These are phyloP conservation scores for Sarocladium oryzae DNA, from an alignment of 2,329 filamentous ascomycete genomes.

Conservation along the genomic window DNA sequence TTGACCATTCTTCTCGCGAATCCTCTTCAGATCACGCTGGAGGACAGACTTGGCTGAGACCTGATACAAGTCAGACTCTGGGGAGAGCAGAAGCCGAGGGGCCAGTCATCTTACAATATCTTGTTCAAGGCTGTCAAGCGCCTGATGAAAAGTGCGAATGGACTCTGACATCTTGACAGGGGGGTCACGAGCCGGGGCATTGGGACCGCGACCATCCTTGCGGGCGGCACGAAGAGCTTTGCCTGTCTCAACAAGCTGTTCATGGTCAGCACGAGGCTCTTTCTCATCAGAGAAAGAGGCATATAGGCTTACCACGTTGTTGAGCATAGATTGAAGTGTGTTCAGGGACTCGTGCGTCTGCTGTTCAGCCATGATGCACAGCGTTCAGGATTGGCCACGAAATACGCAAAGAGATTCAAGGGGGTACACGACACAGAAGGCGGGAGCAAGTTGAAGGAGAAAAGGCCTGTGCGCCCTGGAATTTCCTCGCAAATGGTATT, in stretches of 20 bases:
- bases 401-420: background rate
- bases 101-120: slow-evolving; percentile 56
- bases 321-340: slow-evolving; percentile 45
- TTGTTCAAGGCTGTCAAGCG: slow-evolving; percentile 49
- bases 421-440: no score
- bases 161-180: slow-evolving; percentile 39
- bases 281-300: slow-evolving; percentile 9
- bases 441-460: background rate
- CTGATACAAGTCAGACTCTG: background rate
- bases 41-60: slow-evolving; percentile 48
- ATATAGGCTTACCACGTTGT: slow-evolving; percentile 43
- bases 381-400: background rate
- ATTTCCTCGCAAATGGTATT: background rate
- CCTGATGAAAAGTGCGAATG: slow-evolving; percentile 43
- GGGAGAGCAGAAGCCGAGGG: background rate
- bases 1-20: slow-evolving; percentile 22
- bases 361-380: slow-evolving; percentile 24
- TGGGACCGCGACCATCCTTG: slow-evolving; percentile 36
- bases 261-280: background rate
- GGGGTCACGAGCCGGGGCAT: slow-evolving; percentile 16
- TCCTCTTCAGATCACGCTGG: slow-evolving; percentile 43
- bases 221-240: slow-evolving; percentile 46
- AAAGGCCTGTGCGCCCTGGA: background rate
- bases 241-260: slow-evolving; percentile 51
- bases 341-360: slow-evolving; percentile 35